Evolutionary conservation across 768 basidiomycete species (phyloP).

Genomic region (Mycena epipterygia): DNA sequence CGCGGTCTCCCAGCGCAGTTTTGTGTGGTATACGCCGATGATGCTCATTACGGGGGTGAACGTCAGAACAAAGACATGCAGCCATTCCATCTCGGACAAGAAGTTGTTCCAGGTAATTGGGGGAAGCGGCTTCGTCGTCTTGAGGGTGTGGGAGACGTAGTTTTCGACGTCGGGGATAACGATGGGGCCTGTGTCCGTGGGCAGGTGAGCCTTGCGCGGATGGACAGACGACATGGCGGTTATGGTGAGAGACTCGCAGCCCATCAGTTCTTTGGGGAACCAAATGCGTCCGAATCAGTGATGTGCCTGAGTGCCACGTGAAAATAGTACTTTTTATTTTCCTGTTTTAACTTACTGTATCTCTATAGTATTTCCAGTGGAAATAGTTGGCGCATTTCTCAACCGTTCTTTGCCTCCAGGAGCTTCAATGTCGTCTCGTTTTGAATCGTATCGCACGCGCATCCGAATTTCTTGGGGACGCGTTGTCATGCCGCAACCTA

Average conservation of each 20-base stretch:
- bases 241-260: neutral
- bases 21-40: slow-evolving; percentile 77
- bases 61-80: slow-evolving; percentile 80
- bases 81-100: slow-evolving; percentile 78
- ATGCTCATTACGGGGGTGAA: slow-evolving; percentile 81
- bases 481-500: too few species aligned
- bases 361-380: too few species aligned
- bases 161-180: slow-evolving; percentile 76
- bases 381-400: too few species aligned
- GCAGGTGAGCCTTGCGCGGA: neutral
- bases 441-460: too few species aligned
- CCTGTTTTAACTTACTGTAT: too few species aligned
- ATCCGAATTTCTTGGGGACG: too few species aligned
- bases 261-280: too few species aligned
- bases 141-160: slow-evolving; percentile 83
- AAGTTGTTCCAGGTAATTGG: slow-evolving; percentile 75
- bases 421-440: too few species aligned
- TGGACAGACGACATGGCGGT: neutral
- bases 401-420: too few species aligned
- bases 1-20: slow-evolving; percentile 80
- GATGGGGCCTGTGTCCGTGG: slow-evolving; percentile 35
- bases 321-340: too few species aligned
- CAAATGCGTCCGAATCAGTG: too few species aligned
- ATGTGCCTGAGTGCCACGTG: too few species aligned
- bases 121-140: slow-evolving; percentile 75